Conservation (phyloP, 176 grass and related monocot species). For the Eremochloa ophiuroides region DNA sequence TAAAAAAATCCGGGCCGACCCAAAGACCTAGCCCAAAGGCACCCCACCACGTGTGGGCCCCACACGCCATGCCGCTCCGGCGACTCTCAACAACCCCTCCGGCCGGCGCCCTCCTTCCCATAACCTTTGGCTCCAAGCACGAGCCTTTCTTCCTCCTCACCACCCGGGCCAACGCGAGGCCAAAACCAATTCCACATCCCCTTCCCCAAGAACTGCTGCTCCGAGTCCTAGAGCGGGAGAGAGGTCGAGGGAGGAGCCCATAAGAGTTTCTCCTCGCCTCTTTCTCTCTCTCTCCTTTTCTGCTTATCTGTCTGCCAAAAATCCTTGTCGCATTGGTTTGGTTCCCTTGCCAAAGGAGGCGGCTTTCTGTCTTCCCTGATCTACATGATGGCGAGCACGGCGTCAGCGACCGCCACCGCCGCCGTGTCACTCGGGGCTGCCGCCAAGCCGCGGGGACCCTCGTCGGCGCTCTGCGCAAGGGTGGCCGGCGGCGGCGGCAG, state of each 20-base stretch:
- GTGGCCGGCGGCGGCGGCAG: conserved; percentile 25
- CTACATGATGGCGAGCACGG: conserved; percentile 47
- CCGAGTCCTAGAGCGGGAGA: background rate
- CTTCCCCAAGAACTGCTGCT: background rate
- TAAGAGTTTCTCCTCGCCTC: background rate
- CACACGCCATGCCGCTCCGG: conserved; percentile 15
- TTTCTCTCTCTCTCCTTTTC: background rate
- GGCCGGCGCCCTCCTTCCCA: background rate
- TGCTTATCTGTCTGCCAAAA: background rate
- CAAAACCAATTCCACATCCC: conserved; percentile 14
- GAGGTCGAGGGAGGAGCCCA: conserved; percentile 6
- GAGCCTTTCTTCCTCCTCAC: conserved; percentile 13
- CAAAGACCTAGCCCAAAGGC: conserved; percentile 24
- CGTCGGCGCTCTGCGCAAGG: conserved; percentile 20
- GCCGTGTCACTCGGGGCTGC: background rate
- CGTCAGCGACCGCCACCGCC: conserved; percentile 43
- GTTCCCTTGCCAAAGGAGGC: background rate
- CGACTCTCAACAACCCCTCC: conserved; percentile 7
- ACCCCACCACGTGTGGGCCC: conserved; percentile 22
- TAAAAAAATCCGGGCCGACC: conserved; percentile 30
- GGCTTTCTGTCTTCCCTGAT: conserved; percentile 1
- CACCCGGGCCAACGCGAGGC: conserved; percentile 12
- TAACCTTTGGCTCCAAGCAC: conserved; percentile 25
- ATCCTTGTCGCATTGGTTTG: conserved; percentile 13
- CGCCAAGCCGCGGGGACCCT: conserved; percentile 17